Conservation (phyloP, 208 protist genomes). For the Leishmania lainsoni region DNA sequence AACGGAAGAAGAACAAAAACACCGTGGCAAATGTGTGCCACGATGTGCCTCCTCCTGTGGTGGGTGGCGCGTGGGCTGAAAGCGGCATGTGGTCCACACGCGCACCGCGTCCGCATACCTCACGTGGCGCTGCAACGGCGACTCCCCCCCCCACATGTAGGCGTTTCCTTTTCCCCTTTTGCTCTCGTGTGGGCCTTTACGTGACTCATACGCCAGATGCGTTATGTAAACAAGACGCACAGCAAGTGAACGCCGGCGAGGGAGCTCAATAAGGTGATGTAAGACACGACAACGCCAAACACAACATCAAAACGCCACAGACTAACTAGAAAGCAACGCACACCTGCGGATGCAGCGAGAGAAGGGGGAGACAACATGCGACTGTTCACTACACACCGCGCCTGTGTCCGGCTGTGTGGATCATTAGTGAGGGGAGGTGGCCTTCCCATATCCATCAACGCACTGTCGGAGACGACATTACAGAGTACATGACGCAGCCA, state of each 20-base stretch:
- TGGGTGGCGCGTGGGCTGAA: background rate
- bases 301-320: background rate
- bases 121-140: background rate
- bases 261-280: background rate
- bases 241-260: background rate
- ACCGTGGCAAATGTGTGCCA: no score
- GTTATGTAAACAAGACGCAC: background rate
- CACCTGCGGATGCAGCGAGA: background rate
- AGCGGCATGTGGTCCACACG: background rate
- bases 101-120: background rate
- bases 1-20: no score
- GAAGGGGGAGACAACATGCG: background rate
- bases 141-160: background rate
- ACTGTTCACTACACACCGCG: background rate
- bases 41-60: background rate
- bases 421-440: background rate
- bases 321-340: no score
- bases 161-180: background rate
- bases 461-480: background rate
- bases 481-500: background rate
- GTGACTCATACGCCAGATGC: background rate
- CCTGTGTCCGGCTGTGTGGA: background rate
- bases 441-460: background rate
- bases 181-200: background rate
- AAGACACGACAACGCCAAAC: background rate